Base-by-base conservation (phyloP, 108 stramenopile species). In the Cyclostephanos tholiformis region DNA sequence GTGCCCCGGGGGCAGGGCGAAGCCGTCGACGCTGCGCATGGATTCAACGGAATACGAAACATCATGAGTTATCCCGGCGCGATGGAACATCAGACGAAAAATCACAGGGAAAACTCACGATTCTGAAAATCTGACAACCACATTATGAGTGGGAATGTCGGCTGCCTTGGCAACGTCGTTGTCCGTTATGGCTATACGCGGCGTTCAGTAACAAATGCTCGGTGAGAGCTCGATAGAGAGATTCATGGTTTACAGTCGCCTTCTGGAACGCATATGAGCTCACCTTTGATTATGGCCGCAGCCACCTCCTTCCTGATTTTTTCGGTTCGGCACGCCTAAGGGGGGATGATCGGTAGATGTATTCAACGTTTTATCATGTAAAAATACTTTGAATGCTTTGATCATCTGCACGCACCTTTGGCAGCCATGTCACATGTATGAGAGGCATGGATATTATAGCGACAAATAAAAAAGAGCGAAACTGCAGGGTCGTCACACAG, bases 261-360 rank as follows among this genome's bases (percentile, higher is more conserved):
- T 6, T 53, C 52, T 20, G 4, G 52, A 25, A 6, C 52, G n/a
- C n/a, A n/a, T 57, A 14, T 29, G 4, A 57, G n/a, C 59, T 39
- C 59, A 60, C 59, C 68, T 51, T 76, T 68, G 55, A 76, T 76
- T 29, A 76, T 76, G 25, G 75, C 75, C 14, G 67, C 51, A 6
- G 75, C 75, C 61, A 76, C 75, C 49, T 76, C 66, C 49, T 76
- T 76, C 43, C 75, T 20, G 7, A 76, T 67, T 44, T 76, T 67
- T 20, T 67, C 66, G 19, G 67, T 76, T 49, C 75, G 59, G 58
- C 75, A 76, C 39, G 75, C 75, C 75, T 76, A 9, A 22, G 30
- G 70, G 26, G 23, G 8, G 9, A 25, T 41, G 11, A 27, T 12
- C 46, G 11, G 48, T 63, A 22, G n/a, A n/a, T n/a, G n/a, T 13